A percentile compares a stretch with the other conserved stretches of the same genome.
These are phyloP conservation scores for Striga asiatica DNA, from an alignment of 257 asterid species.

Conservation along the genomic window DNA sequence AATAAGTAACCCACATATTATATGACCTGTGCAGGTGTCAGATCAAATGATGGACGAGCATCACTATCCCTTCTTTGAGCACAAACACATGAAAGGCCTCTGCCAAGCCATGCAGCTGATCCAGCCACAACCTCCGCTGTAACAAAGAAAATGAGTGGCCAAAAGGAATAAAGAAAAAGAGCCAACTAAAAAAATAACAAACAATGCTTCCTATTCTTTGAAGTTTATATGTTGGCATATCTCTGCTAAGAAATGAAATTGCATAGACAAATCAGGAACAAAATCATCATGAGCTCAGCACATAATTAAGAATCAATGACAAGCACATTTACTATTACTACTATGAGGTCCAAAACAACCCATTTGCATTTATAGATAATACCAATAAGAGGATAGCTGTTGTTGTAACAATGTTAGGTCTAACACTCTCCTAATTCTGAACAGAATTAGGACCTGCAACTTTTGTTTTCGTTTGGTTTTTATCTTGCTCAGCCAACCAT, in stretches of 20 bases:
- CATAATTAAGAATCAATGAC: neutral
- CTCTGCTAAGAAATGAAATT: neutral
- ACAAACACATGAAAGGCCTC: constrained; percentile 95
- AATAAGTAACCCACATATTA: constrained; percentile 4
- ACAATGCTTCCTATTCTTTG: neutral
- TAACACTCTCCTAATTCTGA: too few relatives aligned
- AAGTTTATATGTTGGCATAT: neutral
- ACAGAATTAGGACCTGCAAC: too few relatives aligned
- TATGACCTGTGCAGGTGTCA: constrained; percentile 71
- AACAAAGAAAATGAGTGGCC: constrained; percentile 17
- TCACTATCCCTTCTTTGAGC: constrained; percentile 89
- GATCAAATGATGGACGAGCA: constrained; percentile 83
- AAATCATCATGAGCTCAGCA: neutral
- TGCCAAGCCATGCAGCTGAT: constrained; percentile 99
- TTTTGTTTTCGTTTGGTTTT: too few relatives aligned
- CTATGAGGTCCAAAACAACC: neutral
- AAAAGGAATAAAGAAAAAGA: constrained; percentile 6
- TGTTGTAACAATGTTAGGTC: too few relatives aligned
- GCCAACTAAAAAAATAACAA: too few relatives aligned
- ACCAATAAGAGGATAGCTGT: neutral
- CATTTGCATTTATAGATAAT: neutral
- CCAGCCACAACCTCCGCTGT: constrained; percentile 90
- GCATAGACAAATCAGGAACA: neutral
- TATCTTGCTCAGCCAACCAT: too few relatives aligned
- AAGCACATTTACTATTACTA: neutral